Evolutionary conservation across 2,329 filamentous ascomycete genomes (phyloP), one percentile per base, ranked within the genome.

Genomic region (Arthrobotrys entomopaga): DNA sequence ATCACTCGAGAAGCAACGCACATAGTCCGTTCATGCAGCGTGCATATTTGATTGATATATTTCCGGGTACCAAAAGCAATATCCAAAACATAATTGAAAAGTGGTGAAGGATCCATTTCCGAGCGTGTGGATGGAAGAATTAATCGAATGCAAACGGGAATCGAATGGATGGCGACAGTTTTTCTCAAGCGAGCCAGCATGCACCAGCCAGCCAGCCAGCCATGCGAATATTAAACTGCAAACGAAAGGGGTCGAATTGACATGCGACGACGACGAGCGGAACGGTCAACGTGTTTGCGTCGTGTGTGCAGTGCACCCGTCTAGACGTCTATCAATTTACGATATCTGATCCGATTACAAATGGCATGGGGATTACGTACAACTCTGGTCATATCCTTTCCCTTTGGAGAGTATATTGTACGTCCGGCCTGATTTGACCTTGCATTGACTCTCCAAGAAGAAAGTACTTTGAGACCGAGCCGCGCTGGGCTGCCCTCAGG

Each of bases 321-420:
- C n/a, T n/a, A n/a, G 29, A 5, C 29, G 29, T 34, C 29, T 34
- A 34, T 34, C 15, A 2, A 46, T 46, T n/a, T 46, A 13, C 42
- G 54, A 38, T 59, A 16, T 53, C 64, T 29, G 49, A 58, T 63
- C 20, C 7, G 42, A 70, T 63, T 70, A 70, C 52, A 58, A 70
- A 70, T 64, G 49, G 49, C 65, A 15, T 11, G 15, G 38, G 50
- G 29, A 63, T 69, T 61, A 64, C 58, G 58, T 70, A 63, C 65
- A 64, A 63, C 11, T 46, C 46, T 29, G 43, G 43, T 49, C 43
- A 48, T 34, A 1, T 34, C 29, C 29, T 10, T 34, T 34, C 29
- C 5, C 29, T 34, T n/a, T 34, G 29, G 29, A 34, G 29, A 10
- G 29, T 34, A 34, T 34, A n/a, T n/a, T n/a, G n/a, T n/a, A 34